Base-by-base conservation (phyloP, 1,139 yeast species). In the Petasospora fabianii region DNA sequence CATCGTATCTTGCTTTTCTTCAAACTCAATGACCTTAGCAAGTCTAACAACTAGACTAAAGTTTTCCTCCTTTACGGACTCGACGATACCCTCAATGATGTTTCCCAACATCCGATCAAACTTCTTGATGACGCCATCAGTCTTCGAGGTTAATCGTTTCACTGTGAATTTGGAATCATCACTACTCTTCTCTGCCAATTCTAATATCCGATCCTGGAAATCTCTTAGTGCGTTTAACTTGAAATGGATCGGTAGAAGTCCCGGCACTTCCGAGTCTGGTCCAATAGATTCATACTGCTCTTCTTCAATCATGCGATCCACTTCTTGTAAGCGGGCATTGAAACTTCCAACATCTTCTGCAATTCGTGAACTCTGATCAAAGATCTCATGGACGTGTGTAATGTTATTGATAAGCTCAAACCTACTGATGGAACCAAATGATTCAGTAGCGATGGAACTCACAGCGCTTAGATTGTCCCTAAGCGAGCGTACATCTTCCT, bases 11-110 rank as follows among this genome's bases (percentile, higher is more conserved):
- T 84, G 88, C 29, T 73, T 69, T 48, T 84, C 84, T 59, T 94
- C 99, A 48, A 68, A 73, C 47, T 88, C 95, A 30, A 94, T 70
- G 21, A 94, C 75, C 49, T 85, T 83, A 28, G 88, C 78, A 34
- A 85, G 60, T 41, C 92, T 77, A 32, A 79, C 81, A 2, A 86
- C 80, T 47, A 88, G 65, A 21, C 83, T 77, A 24, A 65, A 61
- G 56, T 90, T 86, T 1, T 79, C 82, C 21, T 75, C 78, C 46
- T 84, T 78, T 3, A 83, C 69, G 7, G 82, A 71, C 56, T 86
- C 96, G 3, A 90, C 77, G 32, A 84, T 53, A 41, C 77, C 77
- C 29, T 68, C 71, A 14, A 81, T 80, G 33, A 84, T 69, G n/a
- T 75, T 69, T 44, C 77, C 82, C 38, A 75, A 63, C 35, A 94